Evolutionary conservation across 2,329 filamentous ascomycete species (phyloP), one percentile per base, ranked within the genome.

Genomic region (Fusarium phyllophilum): DNA sequence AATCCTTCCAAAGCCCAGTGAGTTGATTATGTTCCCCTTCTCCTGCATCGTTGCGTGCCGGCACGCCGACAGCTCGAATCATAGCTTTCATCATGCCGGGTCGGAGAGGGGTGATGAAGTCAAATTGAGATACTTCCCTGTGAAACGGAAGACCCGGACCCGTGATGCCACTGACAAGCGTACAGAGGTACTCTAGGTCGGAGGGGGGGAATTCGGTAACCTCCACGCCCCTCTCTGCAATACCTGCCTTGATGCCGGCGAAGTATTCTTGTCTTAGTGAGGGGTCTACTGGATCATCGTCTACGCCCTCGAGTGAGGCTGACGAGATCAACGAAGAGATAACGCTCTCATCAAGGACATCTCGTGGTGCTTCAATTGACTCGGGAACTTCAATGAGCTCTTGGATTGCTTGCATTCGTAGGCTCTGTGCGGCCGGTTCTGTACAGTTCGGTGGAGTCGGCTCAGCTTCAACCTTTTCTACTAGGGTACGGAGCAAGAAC

Each of bases 1-100:
- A 51, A 0, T 34, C 31, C 0, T 18, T 22, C 48, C 22, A 51
- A 13, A 34, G 5, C 22, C 12, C 3, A 2, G 8, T 24, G 7
- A 51, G 48, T 14, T 51, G 15, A 24, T 34, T 24, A 3, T 20
- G 8, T 20, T 33, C 14, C 0, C 7, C 22, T 2, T 18, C 14
- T 29, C 3, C 26, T 9, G 4, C 0, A 24, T 20, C 15, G 0
- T 2, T 14, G 11, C 48, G 15, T 14, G 9, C 3, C 9, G 48
- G 8, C 5, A 34, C 15, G 24, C 1, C 1, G 22, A 51, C 31
- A 20, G 48, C 31, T 3, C 34, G 5, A 2, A 10, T 34, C 31
- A 24, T 34, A 8, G 17, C 22, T 11, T 18, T 7, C 5, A 51
- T 34, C 11, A 20, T n/a, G 0, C 5, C 15, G 2, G 5, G 8